A percentile compares a stretch with the other conserved stretches of the same genome.
Evolutionary conservation across 352 stramenopile species (phyloP).

Genomic region (Blastocystis sp.): DNA sequence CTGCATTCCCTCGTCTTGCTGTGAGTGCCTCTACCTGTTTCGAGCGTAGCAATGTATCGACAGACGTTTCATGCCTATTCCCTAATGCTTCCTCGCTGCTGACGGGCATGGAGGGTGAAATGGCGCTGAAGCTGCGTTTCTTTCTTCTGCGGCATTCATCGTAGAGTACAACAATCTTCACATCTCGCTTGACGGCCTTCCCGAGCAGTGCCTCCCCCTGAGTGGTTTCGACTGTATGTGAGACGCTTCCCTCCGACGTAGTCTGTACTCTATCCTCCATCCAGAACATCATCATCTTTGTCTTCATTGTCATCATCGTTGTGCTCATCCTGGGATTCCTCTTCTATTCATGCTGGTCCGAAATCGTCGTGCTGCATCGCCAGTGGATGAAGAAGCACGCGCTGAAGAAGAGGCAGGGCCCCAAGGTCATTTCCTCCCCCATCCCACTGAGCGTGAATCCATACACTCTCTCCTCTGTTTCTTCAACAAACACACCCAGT

Average conservation of each 20-base stretch:
- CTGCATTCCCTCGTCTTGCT: not conserved
- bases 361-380: not conserved
- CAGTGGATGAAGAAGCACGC: not conserved
- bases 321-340: not conserved
- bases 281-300: not conserved
- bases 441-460: not conserved
- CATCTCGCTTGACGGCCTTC: not conserved
- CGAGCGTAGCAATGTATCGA: not conserved
- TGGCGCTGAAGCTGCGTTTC: not conserved
- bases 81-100: not conserved
- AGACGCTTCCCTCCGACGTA: not conserved
- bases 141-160: not conserved
- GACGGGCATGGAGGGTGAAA: not conserved
- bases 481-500: not conserved
- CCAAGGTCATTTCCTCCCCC: not conserved
- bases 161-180: not conserved
- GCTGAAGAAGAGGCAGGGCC: not conserved
- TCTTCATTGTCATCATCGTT: not conserved
- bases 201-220: not conserved
- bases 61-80: not conserved
- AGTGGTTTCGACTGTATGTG: too few species aligned
- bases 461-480: not conserved
- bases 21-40: not conserved
- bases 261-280: not conserved
- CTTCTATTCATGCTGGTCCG: not conserved